Evolutionary conservation across 2,329 filamentous ascomycete genomes (phyloP).

Genomic region (Exophiala oligosperma): DNA sequence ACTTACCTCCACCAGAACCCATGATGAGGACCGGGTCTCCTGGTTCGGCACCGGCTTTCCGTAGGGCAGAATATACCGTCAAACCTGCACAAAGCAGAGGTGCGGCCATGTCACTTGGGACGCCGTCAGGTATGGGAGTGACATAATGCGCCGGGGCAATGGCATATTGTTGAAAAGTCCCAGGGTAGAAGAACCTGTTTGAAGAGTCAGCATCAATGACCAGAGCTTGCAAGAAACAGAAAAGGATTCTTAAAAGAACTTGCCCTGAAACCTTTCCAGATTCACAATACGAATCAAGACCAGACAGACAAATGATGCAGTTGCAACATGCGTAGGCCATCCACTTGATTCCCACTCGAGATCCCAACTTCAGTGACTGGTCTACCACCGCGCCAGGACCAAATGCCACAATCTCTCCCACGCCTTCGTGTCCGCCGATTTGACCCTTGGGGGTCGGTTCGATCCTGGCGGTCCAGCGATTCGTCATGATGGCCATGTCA

Average conservation of each 20-base stretch:
- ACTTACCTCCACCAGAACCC: conserved; percentile 34
- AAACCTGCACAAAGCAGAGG: conserved; percentile 68
- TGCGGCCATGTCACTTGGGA: conserved; percentile 62
- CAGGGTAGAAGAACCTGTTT: conserved; percentile 53
- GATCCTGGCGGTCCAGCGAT: conserved; percentile 58
- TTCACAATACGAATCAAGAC: conserved; percentile 56
- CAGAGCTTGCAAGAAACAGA: too few relatives aligned
- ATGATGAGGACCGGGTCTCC: conserved; percentile 61
- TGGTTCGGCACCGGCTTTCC: conserved; percentile 58
- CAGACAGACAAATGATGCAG: conserved; percentile 54
- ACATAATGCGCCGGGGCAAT: conserved; percentile 64
- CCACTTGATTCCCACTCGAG: conserved; percentile 72
- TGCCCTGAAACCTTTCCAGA: conserved; percentile 57
- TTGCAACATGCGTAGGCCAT: conserved; percentile 57
- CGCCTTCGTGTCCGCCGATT: conserved; percentile 68
- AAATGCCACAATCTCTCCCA: conserved; percentile 64
- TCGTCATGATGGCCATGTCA: conserved; percentile 58
- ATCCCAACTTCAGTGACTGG: conserved; percentile 39
- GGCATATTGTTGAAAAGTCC: conserved; percentile 69
- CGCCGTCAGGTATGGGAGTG: conserved; percentile 63
- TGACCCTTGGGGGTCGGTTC: conserved; percentile 59
- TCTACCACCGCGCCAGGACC: conserved; percentile 58
- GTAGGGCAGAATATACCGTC: conserved; percentile 63
- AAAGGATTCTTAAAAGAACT: neutral
- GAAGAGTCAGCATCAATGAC: too few relatives aligned